These are phyloP conservation scores for Penicillium malachiteum DNA, from an alignment of 495 filamentous ascomycete species.

Conservation along the genomic window DNA sequence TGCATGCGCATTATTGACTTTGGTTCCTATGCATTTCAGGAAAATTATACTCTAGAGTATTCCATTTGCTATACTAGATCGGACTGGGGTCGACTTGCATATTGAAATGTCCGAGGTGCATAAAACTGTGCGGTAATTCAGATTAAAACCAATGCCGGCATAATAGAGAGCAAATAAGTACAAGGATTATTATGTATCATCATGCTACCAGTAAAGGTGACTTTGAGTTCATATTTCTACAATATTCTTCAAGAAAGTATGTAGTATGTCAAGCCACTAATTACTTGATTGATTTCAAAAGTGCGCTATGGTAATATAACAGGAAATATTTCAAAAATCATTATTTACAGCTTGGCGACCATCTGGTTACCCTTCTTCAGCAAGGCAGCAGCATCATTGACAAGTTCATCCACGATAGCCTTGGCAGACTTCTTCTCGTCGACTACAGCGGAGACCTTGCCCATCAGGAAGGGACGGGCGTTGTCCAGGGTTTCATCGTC, in stretches of 20 bases:
- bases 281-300: neutral
- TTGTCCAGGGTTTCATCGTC: constrained; percentile 85
- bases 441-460: constrained; percentile 90
- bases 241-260: neutral
- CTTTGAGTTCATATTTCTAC: neutral
- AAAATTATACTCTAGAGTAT: too few species aligned
- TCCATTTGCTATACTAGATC: too few species aligned
- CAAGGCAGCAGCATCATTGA: constrained; percentile 72
- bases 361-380: constrained; percentile 65
- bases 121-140: too few species aligned
- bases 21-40: too few species aligned
- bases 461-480: constrained; percentile 91
- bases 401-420: constrained; percentile 91
- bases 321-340: constrained; percentile 7
- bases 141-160: too few species aligned
- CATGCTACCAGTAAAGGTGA: too few species aligned
- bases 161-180: too few species aligned
- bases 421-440: constrained; percentile 93
- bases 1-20: too few species aligned
- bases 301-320: constrained; percentile 10
- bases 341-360: constrained; percentile 63
- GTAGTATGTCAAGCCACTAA: neutral
- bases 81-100: too few species aligned
- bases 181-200: too few species aligned
- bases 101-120: too few species aligned